Evolutionary conservation across 1,139 yeast genomes (phyloP).

Genomic region (Meyerozyma carpophila): DNA sequence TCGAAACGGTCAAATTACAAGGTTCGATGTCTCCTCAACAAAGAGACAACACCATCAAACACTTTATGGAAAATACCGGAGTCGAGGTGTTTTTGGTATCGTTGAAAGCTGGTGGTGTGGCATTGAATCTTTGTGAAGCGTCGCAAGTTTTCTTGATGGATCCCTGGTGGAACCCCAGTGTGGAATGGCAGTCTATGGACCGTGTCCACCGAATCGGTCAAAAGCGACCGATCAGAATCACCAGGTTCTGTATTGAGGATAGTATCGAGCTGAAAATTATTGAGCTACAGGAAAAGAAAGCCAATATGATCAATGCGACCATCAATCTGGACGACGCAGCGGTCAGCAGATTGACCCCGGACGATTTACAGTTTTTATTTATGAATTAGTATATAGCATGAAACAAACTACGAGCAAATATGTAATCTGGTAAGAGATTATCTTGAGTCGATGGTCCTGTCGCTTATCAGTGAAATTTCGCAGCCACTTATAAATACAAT

Average conservation of each 20-base stretch:
- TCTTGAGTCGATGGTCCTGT: too few relatives aligned
- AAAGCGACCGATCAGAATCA: constrained; percentile 88
- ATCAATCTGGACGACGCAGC: constrained; percentile 91
- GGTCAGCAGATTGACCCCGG: constrained; percentile 79
- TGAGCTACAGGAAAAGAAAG: constrained; percentile 93
- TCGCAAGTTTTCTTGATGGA: constrained; percentile 92
- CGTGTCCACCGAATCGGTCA: constrained; percentile 98
- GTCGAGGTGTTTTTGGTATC: constrained; percentile 94
- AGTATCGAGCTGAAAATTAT: constrained; percentile 94
- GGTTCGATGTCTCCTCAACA: constrained; percentile 97
- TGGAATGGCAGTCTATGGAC: constrained; percentile 98
- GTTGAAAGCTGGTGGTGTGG: constrained; percentile 97
- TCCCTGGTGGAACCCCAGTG: constrained; percentile 99
- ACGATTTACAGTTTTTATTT: constrained; percentile 89
- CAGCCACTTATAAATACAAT: neutral
- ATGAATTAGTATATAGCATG: constrained; percentile 41
- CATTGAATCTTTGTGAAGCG: constrained; percentile 91
- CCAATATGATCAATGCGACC: constrained; percentile 96
- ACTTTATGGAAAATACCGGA: constrained; percentile 85
- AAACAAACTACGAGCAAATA: too few relatives aligned
- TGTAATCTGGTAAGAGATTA: too few relatives aligned
- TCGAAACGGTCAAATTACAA: constrained; percentile 85
- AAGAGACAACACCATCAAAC: constrained; percentile 82
- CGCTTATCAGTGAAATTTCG: neutral
- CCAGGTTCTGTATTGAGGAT: constrained; percentile 89